phyloP scores from a whole-genome alignment of 805 yeast species.

The Pichia ethanolica region DNA sequence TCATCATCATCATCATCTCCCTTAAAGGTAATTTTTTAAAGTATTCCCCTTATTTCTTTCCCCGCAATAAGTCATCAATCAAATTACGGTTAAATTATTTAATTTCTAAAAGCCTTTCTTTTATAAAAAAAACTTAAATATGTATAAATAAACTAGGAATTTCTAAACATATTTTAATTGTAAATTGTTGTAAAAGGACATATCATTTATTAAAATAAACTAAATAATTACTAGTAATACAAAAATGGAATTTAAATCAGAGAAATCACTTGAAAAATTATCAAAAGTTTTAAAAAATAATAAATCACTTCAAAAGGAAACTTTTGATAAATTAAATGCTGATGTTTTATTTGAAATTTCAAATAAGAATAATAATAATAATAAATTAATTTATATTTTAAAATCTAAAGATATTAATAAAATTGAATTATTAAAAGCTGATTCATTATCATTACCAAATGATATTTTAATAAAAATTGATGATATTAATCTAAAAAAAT shows the following conservation, averaged over 20 bases:
- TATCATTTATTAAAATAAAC: too few species aligned
- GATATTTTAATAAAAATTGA: conserved; percentile 60
- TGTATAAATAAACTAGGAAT: too few species aligned
- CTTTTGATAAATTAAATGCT: conserved; percentile 43
- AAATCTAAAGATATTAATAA: conserved; percentile 50
- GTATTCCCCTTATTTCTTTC: too few species aligned
- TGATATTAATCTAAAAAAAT: conserved; percentile 63
- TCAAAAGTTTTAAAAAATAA: conserved; percentile 5
- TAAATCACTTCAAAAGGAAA: conserved; percentile 9
- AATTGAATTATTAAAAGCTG: conserved; percentile 33
- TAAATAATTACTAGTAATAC: too few species aligned
- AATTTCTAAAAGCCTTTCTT: too few species aligned
- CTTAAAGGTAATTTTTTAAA: too few species aligned
- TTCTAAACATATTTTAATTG: too few species aligned
- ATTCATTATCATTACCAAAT: conserved; percentile 26
- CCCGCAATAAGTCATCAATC: too few species aligned
- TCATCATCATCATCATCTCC: too few species aligned
- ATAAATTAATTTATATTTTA: conserved; percentile 51
- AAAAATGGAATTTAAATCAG: conserved; percentile 8
- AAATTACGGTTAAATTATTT: too few species aligned
- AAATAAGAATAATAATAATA: conserved; percentile 51
- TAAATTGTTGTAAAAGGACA: too few species aligned
- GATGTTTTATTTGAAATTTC: conserved; percentile 59
- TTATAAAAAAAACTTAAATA: too few species aligned
- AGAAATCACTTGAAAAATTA: conserved; percentile 9